Evolutionary conservation across 83 land plant species (phyloP).

Genomic region (Picea abies): DNA sequence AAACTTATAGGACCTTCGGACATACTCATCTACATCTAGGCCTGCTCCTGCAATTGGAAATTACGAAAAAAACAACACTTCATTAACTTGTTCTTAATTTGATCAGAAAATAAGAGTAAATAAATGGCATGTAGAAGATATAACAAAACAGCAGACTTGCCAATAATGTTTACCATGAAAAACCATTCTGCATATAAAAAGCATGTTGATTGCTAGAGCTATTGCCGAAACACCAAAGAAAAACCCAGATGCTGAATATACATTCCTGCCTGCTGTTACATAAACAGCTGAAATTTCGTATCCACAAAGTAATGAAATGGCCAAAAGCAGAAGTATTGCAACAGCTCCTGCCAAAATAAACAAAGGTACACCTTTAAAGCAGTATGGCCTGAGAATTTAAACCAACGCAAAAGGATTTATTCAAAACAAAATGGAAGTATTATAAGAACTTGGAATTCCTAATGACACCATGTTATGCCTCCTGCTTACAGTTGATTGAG

Average conservation of each 20-base stretch:
- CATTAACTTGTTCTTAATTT: neutral
- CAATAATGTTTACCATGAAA: constrained; percentile 57
- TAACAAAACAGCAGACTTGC: neutral
- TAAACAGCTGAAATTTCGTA: too few relatives aligned
- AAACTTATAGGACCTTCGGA: constrained; percentile 90
- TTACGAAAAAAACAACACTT: neutral
- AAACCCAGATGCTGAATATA: too few relatives aligned
- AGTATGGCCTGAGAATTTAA: too few relatives aligned
- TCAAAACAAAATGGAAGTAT: too few relatives aligned
- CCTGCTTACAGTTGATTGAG: too few relatives aligned
- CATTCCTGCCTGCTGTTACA: too few relatives aligned
- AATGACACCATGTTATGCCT: too few relatives aligned
- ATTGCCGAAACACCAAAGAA: too few relatives aligned
- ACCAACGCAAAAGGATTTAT: too few relatives aligned
- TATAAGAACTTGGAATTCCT: too few relatives aligned
- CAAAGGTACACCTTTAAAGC: neutral
- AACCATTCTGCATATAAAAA: too few relatives aligned
- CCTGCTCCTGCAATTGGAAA: constrained; percentile 68
- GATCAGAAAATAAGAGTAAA: neutral
- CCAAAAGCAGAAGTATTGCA: constrained; percentile 79
- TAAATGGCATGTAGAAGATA: neutral
- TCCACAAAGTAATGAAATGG: constrained; percentile 38
- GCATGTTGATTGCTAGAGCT: too few relatives aligned
- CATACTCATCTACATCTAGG: constrained; percentile 97
- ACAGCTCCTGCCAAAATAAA: constrained; percentile 81